Conservation (phyloP, 208 protist species). For the Strigomonas culicis region DNA sequence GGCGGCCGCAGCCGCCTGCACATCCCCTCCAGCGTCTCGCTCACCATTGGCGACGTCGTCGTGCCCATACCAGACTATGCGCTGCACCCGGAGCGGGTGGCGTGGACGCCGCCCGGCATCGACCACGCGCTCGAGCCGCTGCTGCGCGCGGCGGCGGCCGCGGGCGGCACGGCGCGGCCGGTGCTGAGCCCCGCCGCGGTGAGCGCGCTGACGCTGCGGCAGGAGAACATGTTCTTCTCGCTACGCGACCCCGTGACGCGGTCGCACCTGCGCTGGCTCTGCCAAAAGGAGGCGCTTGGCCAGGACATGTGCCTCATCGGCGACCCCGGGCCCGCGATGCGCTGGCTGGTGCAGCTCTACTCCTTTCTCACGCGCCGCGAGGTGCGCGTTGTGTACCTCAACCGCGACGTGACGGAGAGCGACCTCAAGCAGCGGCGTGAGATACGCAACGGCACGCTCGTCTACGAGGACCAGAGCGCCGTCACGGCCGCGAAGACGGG, state of each 20-base stretch:
- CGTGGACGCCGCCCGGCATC: conserved; percentile 42
- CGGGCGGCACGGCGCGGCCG: too few relatives aligned
- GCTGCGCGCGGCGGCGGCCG: conserved; percentile 5
- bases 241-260: conserved; percentile 54
- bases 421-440: conserved; percentile 94
- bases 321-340: conserved; percentile 78
- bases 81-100: conserved; percentile 58
- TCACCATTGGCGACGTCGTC: conserved; percentile 76
- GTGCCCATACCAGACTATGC: conserved; percentile 55
- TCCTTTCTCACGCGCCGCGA: conserved; percentile 69
- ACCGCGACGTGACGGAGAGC: conserved; percentile 93
- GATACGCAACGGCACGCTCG: conserved; percentile 81
- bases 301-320: conserved; percentile 96
- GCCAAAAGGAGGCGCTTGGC: conserved; percentile 89
- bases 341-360: conserved; percentile 83
- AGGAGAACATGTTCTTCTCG: conserved; percentile 60
- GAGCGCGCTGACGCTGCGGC: not conserved
- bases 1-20: too few relatives aligned
- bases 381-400: conserved; percentile 86
- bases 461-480: conserved; percentile 91
- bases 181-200: not conserved
- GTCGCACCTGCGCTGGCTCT: conserved; percentile 85
- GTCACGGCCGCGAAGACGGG: conserved; percentile 89
- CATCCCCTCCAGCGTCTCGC: conserved; percentile 33
- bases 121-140: conserved; percentile 25